Evolutionary conservation across 371 early-diverging fungal species (phyloP), one percentile per base, ranked within the genome.

Genomic region (Apophysomyces ossiformis): DNA sequence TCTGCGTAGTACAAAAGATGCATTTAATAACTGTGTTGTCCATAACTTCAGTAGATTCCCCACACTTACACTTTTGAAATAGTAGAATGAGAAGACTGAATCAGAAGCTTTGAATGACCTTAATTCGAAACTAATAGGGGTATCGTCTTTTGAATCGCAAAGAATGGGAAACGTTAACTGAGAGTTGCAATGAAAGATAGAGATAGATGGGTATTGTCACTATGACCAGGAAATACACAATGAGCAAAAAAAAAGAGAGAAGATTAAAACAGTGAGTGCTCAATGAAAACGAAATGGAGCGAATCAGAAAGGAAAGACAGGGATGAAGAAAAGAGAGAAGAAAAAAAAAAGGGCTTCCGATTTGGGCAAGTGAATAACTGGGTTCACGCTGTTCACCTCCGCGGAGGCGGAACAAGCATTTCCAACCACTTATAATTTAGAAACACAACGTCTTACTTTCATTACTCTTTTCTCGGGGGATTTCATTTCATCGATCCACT

Each of bases 191-290:
- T 26, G 32, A 26, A 26, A 60, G 45, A 60, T 60, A 21, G 43
- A 21, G 7, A 26, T n/a, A 36, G 37, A 58, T 58, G 58, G n/a
- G 35, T 50, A 50, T 21, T 50, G 54, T 50, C 54, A 1, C 21
- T 50, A 7, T 21, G 9, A 21, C 1, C 7, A 18, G 21, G 21
- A 50, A 7, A 50, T 18, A 21, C 15, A 26, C n/a, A 65, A 58
- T 39, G 58, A 57, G 43, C 26, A 61, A 66, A 54, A 56, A 56
- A 66, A n/a, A 60, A 58, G 39, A 61, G 61, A 67, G 57, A 46
- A 45, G 58, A 37, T 58, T 41, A 43, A 35, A 35, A 18, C 45
- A 18, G 35, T 62, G 32, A 45, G 45, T 16, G 47, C 2, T 21
- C 8, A 58, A 58, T 36, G 37, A 35, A 58, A 39, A 50, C 56